A percentile compares a stretch with the other conserved stretches of the same genome.
These are phyloP conservation scores for Coffea eugenioides DNA, from an alignment of 257 asterid species.

Conservation along the genomic window DNA sequence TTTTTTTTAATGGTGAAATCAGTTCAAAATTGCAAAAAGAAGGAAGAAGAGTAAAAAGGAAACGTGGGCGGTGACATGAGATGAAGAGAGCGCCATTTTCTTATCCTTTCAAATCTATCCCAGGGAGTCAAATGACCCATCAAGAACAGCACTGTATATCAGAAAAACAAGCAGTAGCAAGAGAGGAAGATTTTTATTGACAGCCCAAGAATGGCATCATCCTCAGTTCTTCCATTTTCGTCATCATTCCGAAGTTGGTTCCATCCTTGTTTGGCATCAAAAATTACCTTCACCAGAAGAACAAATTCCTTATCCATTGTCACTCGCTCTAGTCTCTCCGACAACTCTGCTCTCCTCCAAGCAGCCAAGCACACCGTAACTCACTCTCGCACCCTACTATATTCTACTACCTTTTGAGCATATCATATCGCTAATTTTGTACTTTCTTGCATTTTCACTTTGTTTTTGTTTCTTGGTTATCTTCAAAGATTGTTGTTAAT, in stretches of 20 bases:
- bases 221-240: not conserved
- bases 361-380: constrained; percentile 66
- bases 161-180: not conserved
- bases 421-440: not conserved
- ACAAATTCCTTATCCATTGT: constrained; percentile 26
- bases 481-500: not conserved
- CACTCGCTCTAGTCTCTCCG: constrained; percentile 39
- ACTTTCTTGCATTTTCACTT: not conserved
- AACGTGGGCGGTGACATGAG: too few species aligned
- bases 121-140: too few species aligned
- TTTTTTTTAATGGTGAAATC: too few species aligned
- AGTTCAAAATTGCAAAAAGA: too few species aligned
- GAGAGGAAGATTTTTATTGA: not conserved
- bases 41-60: too few species aligned
- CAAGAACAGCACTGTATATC: not conserved
- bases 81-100: not conserved
- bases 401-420: not conserved
- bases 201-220: not conserved
- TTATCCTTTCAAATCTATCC: not conserved
- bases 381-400: constrained; percentile 11
- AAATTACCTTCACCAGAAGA: not conserved
- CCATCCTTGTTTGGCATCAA: constrained; percentile 6
- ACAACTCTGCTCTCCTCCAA: constrained; percentile 43
- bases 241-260: not conserved
- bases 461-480: not conserved